Base-by-base conservation (phyloP, 2,329 filamentous ascomycete genomes). In the Didymella sp. region DNA sequence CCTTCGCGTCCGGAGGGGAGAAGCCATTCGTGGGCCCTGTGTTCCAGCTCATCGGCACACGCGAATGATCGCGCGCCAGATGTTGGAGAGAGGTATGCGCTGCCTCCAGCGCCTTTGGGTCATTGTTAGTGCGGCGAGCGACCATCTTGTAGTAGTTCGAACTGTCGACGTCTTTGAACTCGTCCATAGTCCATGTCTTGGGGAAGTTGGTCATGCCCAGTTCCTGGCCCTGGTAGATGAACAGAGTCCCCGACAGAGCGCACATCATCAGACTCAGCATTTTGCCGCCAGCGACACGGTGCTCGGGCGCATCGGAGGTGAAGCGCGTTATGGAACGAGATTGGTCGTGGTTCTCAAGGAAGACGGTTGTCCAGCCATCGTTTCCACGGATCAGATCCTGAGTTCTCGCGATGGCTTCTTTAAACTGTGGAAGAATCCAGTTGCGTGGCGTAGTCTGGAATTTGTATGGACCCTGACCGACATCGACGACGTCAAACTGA, bases 41-140 rank as follows among this genome's bases (percentile, higher is more conserved):
- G 52, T 81, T 81, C 88, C 88, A 91, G 61, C 88, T 86, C 77
- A 91, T 85, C 0, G 88, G 88, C 3, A 85, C 82, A n/a, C 88
- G 80, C 8, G 86, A 82, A 67, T 91, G 85, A 69, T 91, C 88
- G 28, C 87, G 79, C 6, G 82, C 87, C 27, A 89, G 81, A 56
- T 82, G 79, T 60, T 86, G 82, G 48, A 90, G 76, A 35, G 84
- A 78, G 8, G 77, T 72, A 64, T 82, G 80, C 0, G 81, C 83
- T 33, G 80, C 76, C 12, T 76, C 77, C 1, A 85, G 73, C 19
- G 75, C 74, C 7, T 65, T 53, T 13, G 68, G 53, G 51, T 78
- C 68, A 41, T 72, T 60, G 12, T 65, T 60, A 7, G 59, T 70
- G 31, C 67, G 63, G 22, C 53, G 41, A 1, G 61, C 67, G 3